Evolutionary conservation across 352 stramenopile genomes (phyloP).

Genomic region (Plasmopara halstedii): DNA sequence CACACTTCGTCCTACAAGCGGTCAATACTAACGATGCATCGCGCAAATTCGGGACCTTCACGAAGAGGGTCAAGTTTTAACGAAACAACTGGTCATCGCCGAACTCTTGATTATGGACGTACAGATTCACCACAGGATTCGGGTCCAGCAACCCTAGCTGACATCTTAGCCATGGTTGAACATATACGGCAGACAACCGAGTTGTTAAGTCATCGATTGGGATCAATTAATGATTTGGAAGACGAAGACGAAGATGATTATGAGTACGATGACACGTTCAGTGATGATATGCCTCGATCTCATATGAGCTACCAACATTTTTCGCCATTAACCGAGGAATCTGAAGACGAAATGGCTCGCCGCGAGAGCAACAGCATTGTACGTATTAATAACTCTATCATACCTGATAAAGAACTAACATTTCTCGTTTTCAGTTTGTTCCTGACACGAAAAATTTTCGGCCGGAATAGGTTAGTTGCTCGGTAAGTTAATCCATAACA

Average conservation of each 20-base stretch:
- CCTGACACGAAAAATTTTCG: constrained; percentile 3
- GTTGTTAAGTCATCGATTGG: constrained; percentile 36
- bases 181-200: constrained; percentile 67
- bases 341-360: constrained; percentile 52
- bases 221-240: constrained; percentile 22
- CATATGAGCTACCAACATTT: constrained; percentile 10
- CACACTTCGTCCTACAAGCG: constrained; percentile 12
- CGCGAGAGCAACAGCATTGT: constrained; percentile 52
- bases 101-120: constrained; percentile 27
- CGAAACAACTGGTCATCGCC: constrained; percentile 2
- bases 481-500: constrained; percentile 3
- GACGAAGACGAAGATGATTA: constrained; percentile 46
- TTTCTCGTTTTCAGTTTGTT: constrained; percentile 13
- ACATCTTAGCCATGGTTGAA: constrained; percentile 63
- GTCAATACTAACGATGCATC: neutral
- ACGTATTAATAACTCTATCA: constrained; percentile 1
- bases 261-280: constrained; percentile 27
- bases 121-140: constrained; percentile 43
- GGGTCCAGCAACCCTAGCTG: constrained; percentile 45
- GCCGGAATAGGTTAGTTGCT: neutral
- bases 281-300: constrained; percentile 7
- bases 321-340: constrained; percentile 41
- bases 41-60: constrained; percentile 2
- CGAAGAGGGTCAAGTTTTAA: constrained; percentile 2
- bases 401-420: neutral